Conservation (phyloP, 768 basidiomycete genomes). For the Russula abietina region DNA sequence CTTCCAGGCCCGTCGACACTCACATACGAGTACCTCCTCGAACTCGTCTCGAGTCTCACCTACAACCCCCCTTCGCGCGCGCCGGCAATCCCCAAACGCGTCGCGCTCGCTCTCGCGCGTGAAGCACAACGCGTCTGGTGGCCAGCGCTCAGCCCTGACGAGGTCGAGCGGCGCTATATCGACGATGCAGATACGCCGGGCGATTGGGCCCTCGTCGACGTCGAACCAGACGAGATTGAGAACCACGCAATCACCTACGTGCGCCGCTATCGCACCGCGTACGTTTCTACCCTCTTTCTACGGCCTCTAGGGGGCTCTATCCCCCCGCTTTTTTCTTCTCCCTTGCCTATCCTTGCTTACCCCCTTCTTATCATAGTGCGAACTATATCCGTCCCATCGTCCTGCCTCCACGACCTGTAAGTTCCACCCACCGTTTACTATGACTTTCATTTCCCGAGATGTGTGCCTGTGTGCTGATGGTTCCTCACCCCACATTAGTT, state of each 20-base stretch:
- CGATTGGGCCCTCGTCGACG: constrained; percentile 79
- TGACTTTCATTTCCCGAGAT: background rate
- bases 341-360: constrained; percentile 10
- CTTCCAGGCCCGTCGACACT: constrained; percentile 88
- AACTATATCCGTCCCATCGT: constrained; percentile 24
- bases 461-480: background rate
- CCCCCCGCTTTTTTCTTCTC: background rate
- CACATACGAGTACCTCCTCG: constrained; percentile 73
- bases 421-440: background rate
- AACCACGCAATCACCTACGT: constrained; percentile 84
- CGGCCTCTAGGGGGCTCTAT: background rate
- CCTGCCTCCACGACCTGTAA: constrained; percentile 20
- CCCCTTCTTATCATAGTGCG: constrained; percentile 4
- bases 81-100: constrained; percentile 66
- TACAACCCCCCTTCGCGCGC: constrained; percentile 65
- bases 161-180: constrained; percentile 81
- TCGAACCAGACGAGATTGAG: constrained; percentile 81
- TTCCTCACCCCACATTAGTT: background rate
- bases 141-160: constrained; percentile 87
- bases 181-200: constrained; percentile 70
- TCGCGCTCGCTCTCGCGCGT: constrained; percentile 60
- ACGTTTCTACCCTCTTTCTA: constrained; percentile 35
- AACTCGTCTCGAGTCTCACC: constrained; percentile 76
- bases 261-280: constrained; percentile 84
- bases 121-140: constrained; percentile 76